A percentile compares a stretch with the other conserved stretches of the same genome.
Conservation (phyloP, 2,329 filamentous ascomycete species). For the Stagonosporopsis chrysanthemi region DNA sequence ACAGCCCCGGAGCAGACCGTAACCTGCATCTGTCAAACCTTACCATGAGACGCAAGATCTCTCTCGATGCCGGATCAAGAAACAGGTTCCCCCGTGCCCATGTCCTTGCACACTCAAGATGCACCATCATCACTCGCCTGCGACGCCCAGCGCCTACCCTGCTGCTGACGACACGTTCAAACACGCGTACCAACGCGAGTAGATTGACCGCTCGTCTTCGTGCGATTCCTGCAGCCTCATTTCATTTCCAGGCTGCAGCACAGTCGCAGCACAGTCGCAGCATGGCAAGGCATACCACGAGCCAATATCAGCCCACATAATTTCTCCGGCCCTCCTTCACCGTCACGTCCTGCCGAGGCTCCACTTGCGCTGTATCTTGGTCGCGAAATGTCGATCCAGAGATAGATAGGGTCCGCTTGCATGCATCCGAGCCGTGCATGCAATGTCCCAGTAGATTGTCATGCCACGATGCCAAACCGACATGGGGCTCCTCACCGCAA, state of each 20-base stretch:
- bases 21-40: neutral
- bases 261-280: neutral
- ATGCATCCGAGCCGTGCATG: neutral
- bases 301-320: neutral
- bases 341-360: neutral
- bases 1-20: neutral
- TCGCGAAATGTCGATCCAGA: neutral
- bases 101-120: neutral
- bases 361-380: neutral
- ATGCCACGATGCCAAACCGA: neutral
- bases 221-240: neutral
- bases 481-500: neutral
- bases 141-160: neutral
- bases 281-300: too few species aligned
- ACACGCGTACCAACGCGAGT: neutral
- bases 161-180: neutral
- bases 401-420: neutral
- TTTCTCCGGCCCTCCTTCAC: neutral
- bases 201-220: neutral
- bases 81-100: neutral
- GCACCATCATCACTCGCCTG: neutral
- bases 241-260: too few species aligned
- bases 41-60: neutral
- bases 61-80: neutral
- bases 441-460: neutral